Percentiles rank a stretch among this genome's conserved stretches.
Conservation (phyloP, 208 protist genomes). For the Wallacemonas sp. region DNA sequence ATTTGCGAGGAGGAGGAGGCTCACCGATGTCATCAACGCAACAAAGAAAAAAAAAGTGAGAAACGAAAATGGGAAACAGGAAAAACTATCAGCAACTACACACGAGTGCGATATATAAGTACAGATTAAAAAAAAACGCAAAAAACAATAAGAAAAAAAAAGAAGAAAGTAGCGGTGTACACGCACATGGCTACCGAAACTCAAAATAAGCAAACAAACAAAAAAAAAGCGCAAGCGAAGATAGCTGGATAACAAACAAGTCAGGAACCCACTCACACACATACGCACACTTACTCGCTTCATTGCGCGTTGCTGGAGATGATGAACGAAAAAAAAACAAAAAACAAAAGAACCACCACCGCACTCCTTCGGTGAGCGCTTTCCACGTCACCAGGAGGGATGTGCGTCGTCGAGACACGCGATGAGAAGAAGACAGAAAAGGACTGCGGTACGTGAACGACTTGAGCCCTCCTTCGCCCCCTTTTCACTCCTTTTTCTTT, state of each 20-base stretch:
- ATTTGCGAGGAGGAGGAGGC: no score
- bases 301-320: neutral
- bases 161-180: conserved; percentile 13
- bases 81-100: conserved; percentile 4
- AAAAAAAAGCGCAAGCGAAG: neutral
- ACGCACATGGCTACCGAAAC: no score
- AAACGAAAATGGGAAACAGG: neutral
- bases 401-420: no score
- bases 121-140: neutral
- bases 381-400: no score
- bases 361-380: no score
- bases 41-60: conserved; percentile 3
- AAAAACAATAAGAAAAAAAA: conserved; percentile 12
- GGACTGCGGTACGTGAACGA: no score
- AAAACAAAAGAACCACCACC: conserved; percentile 12
- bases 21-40: no score
- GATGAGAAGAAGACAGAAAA: no score
- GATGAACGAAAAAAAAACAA: conserved; percentile 8
- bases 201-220: conserved; percentile 1
- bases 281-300: no score
- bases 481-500: no score
- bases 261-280: neutral
- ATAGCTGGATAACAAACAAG: neutral
- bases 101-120: conserved; percentile 6
- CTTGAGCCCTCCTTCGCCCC: no score